Evolutionary conservation across 331 rosid species (phyloP).

Genomic region (Rosa hybrid): DNA sequence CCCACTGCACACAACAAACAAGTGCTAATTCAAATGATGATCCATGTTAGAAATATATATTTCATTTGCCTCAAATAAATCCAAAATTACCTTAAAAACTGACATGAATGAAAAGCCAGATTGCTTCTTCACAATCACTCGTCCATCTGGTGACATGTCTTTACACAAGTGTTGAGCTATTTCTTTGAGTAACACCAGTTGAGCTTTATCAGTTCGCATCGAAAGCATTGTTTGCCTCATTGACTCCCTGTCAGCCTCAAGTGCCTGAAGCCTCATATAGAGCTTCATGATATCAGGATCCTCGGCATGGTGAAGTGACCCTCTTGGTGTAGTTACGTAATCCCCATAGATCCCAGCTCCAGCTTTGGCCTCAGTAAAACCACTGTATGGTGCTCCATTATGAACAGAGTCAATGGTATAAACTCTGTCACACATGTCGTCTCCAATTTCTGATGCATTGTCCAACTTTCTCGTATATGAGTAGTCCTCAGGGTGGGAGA

Average conservation of each 20-base stretch:
- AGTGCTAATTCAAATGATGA: constrained; percentile 13
- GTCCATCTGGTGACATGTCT: constrained; percentile 62
- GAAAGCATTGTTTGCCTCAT: constrained; percentile 93
- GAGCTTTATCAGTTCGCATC: constrained; percentile 93
- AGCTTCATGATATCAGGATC: constrained; percentile 87
- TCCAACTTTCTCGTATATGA: constrained; percentile 58
- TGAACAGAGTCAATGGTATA: constrained; percentile 90
- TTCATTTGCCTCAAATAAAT: background rate
- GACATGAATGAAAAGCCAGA: constrained; percentile 56
- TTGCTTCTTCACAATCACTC: constrained; percentile 51
- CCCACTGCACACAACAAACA: constrained; percentile 58
- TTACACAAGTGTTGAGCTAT: constrained; percentile 91
- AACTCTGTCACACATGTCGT: constrained; percentile 72
- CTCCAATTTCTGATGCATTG: constrained; percentile 69
- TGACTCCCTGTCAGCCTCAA: constrained; percentile 97
- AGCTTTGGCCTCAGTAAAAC: constrained; percentile 54
- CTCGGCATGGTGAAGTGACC: constrained; percentile 38
- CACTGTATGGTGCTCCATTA: constrained; percentile 47
- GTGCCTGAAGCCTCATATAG: constrained; percentile 90
- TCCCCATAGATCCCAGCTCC: constrained; percentile 51
- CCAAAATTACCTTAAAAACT: constrained; percentile 64
- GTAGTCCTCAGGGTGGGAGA: constrained; percentile 57
- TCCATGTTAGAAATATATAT: background rate
- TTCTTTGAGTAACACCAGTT: constrained; percentile 81
- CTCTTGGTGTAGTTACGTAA: constrained; percentile 49